A percentile compares a stretch with the other conserved stretches of the same genome.
These are phyloP conservation scores for Bimuria novae-zelandiae DNA, from an alignment of 2,329 filamentous ascomycete genomes.

Conservation along the genomic window DNA sequence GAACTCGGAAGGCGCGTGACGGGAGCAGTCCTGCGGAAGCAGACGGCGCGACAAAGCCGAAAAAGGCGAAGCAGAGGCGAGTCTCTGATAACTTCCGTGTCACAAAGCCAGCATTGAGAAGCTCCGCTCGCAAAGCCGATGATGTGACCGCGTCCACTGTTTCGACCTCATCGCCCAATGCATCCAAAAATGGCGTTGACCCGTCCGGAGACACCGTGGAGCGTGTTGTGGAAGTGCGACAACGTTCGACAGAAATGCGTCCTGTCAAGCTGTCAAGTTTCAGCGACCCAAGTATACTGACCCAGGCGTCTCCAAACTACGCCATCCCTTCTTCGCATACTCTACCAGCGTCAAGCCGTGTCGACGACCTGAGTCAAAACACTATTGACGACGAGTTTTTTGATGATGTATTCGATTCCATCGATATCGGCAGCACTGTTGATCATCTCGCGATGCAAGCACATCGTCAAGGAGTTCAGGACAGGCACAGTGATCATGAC, in stretches of 20 bases:
- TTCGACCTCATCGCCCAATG: not conserved
- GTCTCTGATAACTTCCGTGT: constrained; percentile 22
- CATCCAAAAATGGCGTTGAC: not conserved
- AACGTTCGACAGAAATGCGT: not conserved
- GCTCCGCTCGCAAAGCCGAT: not conserved
- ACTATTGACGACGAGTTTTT: constrained; percentile 16
- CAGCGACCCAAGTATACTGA: not conserved
- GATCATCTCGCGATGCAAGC: not conserved
- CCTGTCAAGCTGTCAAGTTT: not conserved
- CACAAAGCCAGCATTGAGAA: constrained; percentile 16
- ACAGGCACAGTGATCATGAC: too few species aligned
- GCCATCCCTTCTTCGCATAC: not conserved
- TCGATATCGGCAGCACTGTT: constrained; percentile 11
- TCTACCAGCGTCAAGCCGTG: not conserved
- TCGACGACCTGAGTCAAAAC: not conserved
- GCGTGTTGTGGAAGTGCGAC: not conserved
- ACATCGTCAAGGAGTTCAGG: not conserved
- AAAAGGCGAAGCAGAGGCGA: constrained; percentile 11
- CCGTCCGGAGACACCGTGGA: not conserved
- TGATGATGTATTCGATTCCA: constrained; percentile 16
- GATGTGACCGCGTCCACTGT: not conserved
- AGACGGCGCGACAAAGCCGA: not conserved
- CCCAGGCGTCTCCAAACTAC: not conserved
- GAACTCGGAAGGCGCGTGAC: constrained; percentile 7
- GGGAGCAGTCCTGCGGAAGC: constrained; percentile 2